Evolutionary conservation across 2,329 filamentous ascomycete genomes (phyloP), one percentile per base, ranked within the genome.

Genomic region (Shiraia bambusicola): DNA sequence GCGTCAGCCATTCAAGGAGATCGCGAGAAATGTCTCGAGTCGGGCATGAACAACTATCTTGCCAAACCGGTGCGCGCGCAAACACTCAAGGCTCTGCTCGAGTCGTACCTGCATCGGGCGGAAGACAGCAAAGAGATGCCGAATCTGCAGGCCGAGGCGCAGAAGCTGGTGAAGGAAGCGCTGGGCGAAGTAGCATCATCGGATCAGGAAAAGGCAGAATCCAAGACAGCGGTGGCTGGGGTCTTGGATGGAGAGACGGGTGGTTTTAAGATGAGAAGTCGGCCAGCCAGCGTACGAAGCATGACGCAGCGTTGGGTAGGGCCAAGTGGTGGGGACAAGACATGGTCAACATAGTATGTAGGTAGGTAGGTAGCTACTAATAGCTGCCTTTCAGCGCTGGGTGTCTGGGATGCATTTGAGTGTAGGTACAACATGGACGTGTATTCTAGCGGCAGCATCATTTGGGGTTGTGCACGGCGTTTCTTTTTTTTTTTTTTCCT

Each of bases 21-120:
- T 64, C 79, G 91, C 34, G 92, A 97, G 66, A 96, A 95, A 71
- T 96, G 92, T 56, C 74, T 96, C n/a, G 88, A 90, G 35, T 88
- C 89, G 1, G 92, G 92, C 1, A 97, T 97, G 92, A 95, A 96
- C 67, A 93, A 96, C 61, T 97, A 96, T 59, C 80, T 96, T 1
- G 90, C 92, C 12, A 97, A 97, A 66, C 92, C 92, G 1, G 92
- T 97, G n/a, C 81, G 90, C 14, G 88, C 87, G 3, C 87, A 91
- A 33, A 84, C 94, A 28, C 75, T 97, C 39, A 93, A 88, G 70
- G 83, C 83, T 61, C 92, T 96, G 72, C 73, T 97, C 10, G 82
- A 87, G 54, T 76, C 77, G 22, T 87, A 87, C 57, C 74, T 87
- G 7, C 71, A 71, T 11, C 79, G 81, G 34, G 67, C 70, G 8